Conservation (phyloP, 2,329 filamentous ascomycete species). For the Botrytis byssoidea region DNA sequence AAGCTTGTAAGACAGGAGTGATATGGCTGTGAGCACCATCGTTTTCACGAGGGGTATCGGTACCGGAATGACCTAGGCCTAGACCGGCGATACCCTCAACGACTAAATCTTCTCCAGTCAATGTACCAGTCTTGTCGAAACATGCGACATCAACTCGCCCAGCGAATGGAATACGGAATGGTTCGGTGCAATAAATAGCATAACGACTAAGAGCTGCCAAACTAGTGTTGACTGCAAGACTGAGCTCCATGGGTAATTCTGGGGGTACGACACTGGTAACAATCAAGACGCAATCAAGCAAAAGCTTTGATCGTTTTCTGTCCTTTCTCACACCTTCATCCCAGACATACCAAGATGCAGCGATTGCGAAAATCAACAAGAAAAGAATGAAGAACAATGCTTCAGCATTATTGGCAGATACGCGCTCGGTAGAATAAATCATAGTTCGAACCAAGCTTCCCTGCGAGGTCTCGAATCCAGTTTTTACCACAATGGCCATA, state of each 20-base stretch:
- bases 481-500: constrained; percentile 92
- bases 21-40: constrained; percentile 84
- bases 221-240: constrained; percentile 95
- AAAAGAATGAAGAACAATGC: constrained; percentile 98
- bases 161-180: constrained; percentile 95
- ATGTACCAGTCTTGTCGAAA: constrained; percentile 97
- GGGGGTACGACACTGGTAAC: constrained; percentile 98
- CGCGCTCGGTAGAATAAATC: constrained; percentile 98
- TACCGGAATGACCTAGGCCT: constrained; percentile 65
- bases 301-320: constrained; percentile 93
- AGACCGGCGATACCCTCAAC: constrained; percentile 96
- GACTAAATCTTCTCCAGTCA: constrained; percentile 94
- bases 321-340: constrained; percentile 91
- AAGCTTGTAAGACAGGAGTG: constrained; percentile 66
- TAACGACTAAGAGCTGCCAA: constrained; percentile 90
- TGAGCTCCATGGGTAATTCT: constrained; percentile 96
- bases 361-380: constrained; percentile 91
- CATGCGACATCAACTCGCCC: constrained; percentile 94
- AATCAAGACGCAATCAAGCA: constrained; percentile 96
- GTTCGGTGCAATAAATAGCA: constrained; percentile 98
- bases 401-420: constrained; percentile 97
- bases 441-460: constrained; percentile 96
- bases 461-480: constrained; percentile 97
- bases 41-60: constrained; percentile 62
- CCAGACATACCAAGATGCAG: constrained; percentile 99